Conservation (phyloP, 2,329 filamentous ascomycete genomes). For the Alternaria novae-zelandiae region DNA sequence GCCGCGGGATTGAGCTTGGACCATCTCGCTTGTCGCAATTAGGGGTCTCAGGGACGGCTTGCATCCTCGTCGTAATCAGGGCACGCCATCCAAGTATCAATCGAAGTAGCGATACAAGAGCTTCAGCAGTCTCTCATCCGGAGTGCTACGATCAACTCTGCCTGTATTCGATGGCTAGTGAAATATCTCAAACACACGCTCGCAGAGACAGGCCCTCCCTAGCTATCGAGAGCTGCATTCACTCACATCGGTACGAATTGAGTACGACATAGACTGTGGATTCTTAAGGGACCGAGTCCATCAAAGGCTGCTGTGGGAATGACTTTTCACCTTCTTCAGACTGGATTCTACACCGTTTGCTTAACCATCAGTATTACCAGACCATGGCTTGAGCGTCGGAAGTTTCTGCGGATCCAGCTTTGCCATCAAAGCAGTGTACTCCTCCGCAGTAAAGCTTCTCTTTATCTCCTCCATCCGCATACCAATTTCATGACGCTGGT, state of each 20-base stretch:
- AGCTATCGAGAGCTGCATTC: neutral
- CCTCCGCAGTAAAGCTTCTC: neutral
- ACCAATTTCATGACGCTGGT: neutral
- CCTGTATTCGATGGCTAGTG: neutral
- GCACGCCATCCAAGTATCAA: neutral
- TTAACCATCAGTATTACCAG: neutral
- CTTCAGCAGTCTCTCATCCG: neutral
- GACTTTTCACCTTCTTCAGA: neutral
- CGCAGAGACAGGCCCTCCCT: neutral
- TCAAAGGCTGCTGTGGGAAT: neutral
- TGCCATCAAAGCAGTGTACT: neutral
- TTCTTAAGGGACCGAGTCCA: neutral
- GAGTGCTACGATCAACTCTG: neutral
- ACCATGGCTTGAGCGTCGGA: neutral
- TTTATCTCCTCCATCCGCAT: neutral
- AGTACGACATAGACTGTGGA: neutral
- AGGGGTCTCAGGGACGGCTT: neutral
- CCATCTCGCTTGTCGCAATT: constrained; percentile 2
- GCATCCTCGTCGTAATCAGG: neutral
- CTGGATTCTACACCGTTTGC: neutral
- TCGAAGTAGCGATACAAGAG: neutral
- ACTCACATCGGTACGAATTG: neutral
- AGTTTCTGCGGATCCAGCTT: neutral
- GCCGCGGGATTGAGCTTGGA: constrained; percentile 20
- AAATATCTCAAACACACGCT: neutral